Conservation (phyloP, 2,329 filamentous ascomycete species). For the Didymella exigua region DNA sequence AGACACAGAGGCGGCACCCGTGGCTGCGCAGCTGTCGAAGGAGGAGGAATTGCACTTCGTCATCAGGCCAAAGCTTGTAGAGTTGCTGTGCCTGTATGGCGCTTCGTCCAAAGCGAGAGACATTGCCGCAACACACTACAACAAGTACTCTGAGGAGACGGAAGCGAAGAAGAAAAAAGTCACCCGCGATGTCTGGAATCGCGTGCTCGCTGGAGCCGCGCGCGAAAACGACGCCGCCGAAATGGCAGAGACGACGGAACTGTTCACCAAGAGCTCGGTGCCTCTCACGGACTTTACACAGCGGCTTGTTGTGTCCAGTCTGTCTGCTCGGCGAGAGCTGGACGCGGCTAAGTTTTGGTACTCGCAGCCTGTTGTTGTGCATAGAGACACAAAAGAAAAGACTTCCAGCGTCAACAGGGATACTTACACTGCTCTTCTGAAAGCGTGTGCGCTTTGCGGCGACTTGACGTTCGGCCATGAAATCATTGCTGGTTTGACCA, state of each 20-base stretch:
- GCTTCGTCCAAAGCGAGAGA: slow-evolving; percentile 34
- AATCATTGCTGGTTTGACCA: slow-evolving; percentile 49
- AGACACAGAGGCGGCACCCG: neutral
- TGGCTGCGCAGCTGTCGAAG: slow-evolving; percentile 1
- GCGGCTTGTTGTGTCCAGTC: slow-evolving; percentile 65
- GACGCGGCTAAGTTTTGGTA: slow-evolving; percentile 73
- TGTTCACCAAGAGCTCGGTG: slow-evolving; percentile 53
- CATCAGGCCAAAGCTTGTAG: slow-evolving; percentile 21
- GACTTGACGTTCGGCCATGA: slow-evolving; percentile 49
- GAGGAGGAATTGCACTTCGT: slow-evolving; percentile 7
- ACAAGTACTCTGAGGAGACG: slow-evolving; percentile 12
- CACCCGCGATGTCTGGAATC: slow-evolving; percentile 29
- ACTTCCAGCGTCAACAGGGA: slow-evolving; percentile 19
- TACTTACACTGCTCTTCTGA: slow-evolving; percentile 62
- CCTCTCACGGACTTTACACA: slow-evolving; percentile 51
- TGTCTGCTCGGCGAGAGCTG: slow-evolving; percentile 62
- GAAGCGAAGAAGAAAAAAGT: neutral
- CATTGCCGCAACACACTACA: slow-evolving; percentile 23
- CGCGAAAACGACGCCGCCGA: slow-evolving; percentile 63
- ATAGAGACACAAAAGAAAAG: slow-evolving; percentile 8
- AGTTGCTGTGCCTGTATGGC: slow-evolving; percentile 32
- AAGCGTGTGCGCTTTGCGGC: slow-evolving; percentile 57
- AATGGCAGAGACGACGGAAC: slow-evolving; percentile 61
- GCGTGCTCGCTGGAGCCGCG: slow-evolving; percentile 66
- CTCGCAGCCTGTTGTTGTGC: slow-evolving; percentile 56